Percentiles rank a stretch among this genome's conserved stretches.
These are phyloP conservation scores for Saccharomyces cerevisiae DNA, from an alignment of 805 yeast species.

Conservation along the genomic window DNA sequence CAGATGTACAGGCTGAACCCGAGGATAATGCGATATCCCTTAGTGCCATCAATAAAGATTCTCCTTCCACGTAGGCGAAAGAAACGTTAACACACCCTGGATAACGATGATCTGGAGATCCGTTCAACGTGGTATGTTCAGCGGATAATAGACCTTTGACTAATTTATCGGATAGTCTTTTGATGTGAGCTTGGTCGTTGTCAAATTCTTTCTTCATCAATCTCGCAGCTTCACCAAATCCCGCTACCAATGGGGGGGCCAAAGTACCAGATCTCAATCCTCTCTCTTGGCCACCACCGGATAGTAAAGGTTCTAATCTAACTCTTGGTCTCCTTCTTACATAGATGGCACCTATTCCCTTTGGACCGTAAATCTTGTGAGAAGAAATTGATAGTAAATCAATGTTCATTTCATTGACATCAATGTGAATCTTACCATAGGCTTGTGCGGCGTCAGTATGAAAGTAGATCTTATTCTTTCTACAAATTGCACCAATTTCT, in stretches of 20 bases:
- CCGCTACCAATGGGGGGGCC: slow-evolving; percentile 92
- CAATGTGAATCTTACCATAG: slow-evolving; percentile 84
- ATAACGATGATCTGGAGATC: slow-evolving; percentile 65
- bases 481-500: slow-evolving; percentile 84
- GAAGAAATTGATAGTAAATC: slow-evolving; percentile 91
- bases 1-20: slow-evolving; percentile 98
- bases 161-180: slow-evolving; percentile 63
- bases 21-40: slow-evolving; percentile 93
- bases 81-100: slow-evolving; percentile 95
- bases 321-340: slow-evolving; percentile 98
- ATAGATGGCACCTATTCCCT: slow-evolving; percentile 91
- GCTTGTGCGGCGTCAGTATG: slow-evolving; percentile 98
- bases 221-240: slow-evolving; percentile 96
- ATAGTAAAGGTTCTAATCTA: slow-evolving; percentile 85
- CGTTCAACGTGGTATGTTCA: slow-evolving; percentile 86
- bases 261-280: slow-evolving; percentile 95
- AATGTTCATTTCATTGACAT: slow-evolving; percentile 87
- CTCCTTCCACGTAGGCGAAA: slow-evolving; percentile 97
- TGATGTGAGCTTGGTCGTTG: slow-evolving; percentile 65
- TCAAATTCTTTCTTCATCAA: slow-evolving; percentile 65
- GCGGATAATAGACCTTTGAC: slow-evolving; percentile 64
- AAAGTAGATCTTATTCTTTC: slow-evolving; percentile 83
- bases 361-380: slow-evolving; percentile 96
- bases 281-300: slow-evolving; percentile 99
- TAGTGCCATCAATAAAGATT: slow-evolving; percentile 92